A percentile compares a stretch with the other conserved stretches of the same genome.
Conservation (phyloP, 371 early-diverging fungal genomes). For the Mortierella sp. region DNA sequence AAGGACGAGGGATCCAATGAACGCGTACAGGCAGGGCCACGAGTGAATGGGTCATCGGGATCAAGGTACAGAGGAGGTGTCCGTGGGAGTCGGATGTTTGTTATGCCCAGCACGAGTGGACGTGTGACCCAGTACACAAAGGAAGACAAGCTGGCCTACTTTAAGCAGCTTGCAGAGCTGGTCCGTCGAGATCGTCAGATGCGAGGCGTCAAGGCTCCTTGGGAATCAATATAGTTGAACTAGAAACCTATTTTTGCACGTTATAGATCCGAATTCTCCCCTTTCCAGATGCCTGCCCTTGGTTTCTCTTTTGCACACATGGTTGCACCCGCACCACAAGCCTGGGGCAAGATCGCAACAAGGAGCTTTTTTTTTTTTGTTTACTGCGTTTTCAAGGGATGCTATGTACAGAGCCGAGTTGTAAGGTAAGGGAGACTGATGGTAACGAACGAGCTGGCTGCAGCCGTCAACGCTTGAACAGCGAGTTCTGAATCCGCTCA, state of each 20-base stretch:
- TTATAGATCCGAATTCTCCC: too few species aligned
- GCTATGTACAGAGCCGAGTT: too few species aligned
- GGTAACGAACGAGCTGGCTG: background rate
- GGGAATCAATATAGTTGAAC: conserved; percentile 6
- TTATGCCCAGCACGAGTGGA: conserved; percentile 82
- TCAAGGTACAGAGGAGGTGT: conserved; percentile 18
- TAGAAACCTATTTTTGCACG: too few species aligned
- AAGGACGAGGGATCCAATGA: conserved; percentile 2
- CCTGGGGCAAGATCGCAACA: too few species aligned
- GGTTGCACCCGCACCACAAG: too few species aligned
- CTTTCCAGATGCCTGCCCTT: background rate
- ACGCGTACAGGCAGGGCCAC: background rate
- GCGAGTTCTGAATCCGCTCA: conserved; percentile 9
- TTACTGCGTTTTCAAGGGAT: too few species aligned
- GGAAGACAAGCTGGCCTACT: conserved; percentile 64
- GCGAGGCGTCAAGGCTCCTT: conserved; percentile 31
- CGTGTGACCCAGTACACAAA: conserved; percentile 70
- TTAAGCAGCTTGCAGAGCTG: conserved; percentile 53
- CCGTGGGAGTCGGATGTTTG: conserved; percentile 64
- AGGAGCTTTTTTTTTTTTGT: too few species aligned
- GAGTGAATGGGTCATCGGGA: conserved; percentile 1
- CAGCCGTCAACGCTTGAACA: conserved; percentile 12
- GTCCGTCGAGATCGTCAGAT: conserved; percentile 38
- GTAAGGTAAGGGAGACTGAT: too few species aligned
- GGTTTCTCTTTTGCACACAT: too few species aligned